phyloP scores from a whole-genome alignment of 192 early-diverging fungal genomes.

The Coemansia sp. region DNA sequence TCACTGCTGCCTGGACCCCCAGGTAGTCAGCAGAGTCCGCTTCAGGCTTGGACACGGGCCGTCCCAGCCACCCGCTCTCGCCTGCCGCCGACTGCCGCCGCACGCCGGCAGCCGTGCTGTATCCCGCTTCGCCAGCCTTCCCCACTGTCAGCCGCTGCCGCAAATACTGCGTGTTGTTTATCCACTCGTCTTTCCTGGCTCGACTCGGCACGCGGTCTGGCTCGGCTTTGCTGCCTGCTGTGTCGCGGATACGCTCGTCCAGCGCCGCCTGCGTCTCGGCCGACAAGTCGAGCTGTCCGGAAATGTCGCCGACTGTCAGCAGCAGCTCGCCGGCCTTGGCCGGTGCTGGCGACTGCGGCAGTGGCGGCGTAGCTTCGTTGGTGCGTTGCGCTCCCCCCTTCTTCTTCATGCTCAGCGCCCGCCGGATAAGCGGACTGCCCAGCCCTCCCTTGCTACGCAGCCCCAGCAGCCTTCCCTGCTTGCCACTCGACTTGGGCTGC shows the following conservation, averaged over 20 bases:
- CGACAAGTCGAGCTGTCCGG: constrained; percentile 11
- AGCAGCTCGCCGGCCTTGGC: constrained; percentile 2
- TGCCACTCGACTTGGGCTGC: constrained; percentile 3
- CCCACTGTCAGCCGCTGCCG: constrained; percentile 36
- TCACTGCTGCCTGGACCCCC: background rate
- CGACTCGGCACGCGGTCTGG: constrained; percentile 1
- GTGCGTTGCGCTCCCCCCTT: constrained; percentile 7
- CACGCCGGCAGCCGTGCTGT: constrained; percentile 4
- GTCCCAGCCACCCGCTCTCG: background rate
- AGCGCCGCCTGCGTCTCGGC: constrained; percentile 24
- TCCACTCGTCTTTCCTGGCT: constrained; percentile 45
- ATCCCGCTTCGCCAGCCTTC: constrained; percentile 6
- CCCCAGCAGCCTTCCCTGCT: constrained; percentile 14
- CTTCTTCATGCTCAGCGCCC: constrained; percentile 45
- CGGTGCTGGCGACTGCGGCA: constrained; percentile 4
- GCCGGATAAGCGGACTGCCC: constrained; percentile 37
- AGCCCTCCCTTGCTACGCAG: constrained; percentile 22
- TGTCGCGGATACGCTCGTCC: constrained; percentile 18
- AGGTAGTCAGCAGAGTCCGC: constrained; percentile 6
- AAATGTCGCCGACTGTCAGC: background rate
- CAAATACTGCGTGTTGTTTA: constrained; percentile 40
- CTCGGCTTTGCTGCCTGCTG: background rate
- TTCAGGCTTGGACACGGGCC: constrained; percentile 2
- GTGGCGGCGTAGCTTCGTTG: background rate
- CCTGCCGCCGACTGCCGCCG: background rate